Conservation (phyloP, 805 yeast species). For the Ogataea ganodermae region DNA sequence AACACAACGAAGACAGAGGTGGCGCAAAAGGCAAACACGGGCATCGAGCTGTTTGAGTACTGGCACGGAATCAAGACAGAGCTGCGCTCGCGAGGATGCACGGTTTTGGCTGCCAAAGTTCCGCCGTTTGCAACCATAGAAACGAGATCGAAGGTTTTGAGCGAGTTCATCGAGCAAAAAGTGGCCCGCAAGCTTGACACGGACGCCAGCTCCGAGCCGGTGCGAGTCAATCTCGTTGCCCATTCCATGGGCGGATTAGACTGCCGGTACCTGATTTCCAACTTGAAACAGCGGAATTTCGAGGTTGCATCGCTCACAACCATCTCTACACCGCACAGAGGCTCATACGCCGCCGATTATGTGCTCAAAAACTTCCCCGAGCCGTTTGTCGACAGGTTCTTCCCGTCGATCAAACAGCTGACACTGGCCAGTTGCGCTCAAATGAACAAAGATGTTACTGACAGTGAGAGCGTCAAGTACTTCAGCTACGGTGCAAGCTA, state of each 20-base stretch:
- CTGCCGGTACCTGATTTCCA: conserved; percentile 70
- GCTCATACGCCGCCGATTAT: conserved; percentile 80
- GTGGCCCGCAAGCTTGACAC: conserved; percentile 27
- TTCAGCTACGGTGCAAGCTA: conserved; percentile 83
- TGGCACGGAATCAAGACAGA: conserved; percentile 80
- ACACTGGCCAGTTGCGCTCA: conserved; percentile 54
- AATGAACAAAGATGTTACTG: conserved; percentile 53
- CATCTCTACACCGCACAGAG: conserved; percentile 85
- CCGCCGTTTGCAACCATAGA: conserved; percentile 81
- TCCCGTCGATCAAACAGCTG: conserved; percentile 58
- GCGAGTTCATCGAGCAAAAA: conserved; percentile 46
- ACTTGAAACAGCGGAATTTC: conserved; percentile 48
- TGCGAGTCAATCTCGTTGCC: conserved; percentile 73
- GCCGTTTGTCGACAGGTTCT: conserved; percentile 18
- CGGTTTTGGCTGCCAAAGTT: conserved; percentile 71
- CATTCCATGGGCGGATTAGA: conserved; percentile 97
- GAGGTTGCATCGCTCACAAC: conserved; percentile 78
- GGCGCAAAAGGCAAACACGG: conserved; percentile 19
- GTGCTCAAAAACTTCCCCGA: conserved; percentile 39
- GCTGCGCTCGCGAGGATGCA: conserved; percentile 61
- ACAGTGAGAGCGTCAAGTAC: conserved; percentile 67
- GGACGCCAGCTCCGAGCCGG: conserved; percentile 28
- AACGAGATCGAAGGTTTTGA: conserved; percentile 61
- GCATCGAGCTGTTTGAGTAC: conserved; percentile 57
- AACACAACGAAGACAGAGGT: conserved; percentile 3